Evolutionary conservation across 148 eudicot species (phyloP).

Genomic region (Chenopodium album): DNA sequence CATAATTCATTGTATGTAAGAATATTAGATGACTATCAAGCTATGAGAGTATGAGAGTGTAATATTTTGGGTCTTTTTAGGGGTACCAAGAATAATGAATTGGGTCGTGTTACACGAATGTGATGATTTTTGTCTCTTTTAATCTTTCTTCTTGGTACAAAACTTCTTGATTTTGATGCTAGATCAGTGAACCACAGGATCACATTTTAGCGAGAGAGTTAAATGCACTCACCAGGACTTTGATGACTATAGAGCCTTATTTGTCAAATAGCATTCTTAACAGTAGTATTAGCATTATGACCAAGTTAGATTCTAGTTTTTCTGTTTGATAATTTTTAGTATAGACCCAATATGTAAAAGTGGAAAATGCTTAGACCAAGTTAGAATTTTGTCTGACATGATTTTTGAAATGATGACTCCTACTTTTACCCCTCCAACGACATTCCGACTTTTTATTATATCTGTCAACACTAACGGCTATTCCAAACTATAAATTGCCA

Average conservation of each 20-base stretch:
- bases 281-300: neutral
- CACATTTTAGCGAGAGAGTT: neutral
- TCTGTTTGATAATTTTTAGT: neutral
- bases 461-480: neutral
- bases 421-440: neutral
- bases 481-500: neutral
- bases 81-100: neutral
- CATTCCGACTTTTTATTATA: neutral
- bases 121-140: no score
- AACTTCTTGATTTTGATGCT: neutral
- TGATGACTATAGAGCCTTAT: neutral
- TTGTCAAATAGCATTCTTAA: neutral
- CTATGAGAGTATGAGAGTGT: neutral
- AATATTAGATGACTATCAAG: neutral
- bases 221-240: neutral
- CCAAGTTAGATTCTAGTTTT: neutral
- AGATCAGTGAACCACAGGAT: no score
- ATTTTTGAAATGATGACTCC: neutral
- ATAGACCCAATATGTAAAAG: neutral
- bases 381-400: neutral
- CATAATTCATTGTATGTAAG: no score
- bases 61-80: neutral
- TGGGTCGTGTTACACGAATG: neutral
- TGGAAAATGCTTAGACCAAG: neutral
- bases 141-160: neutral